phyloP scores from a whole-genome alignment of 805 yeast species.

The Torulaspora delbrueckii region DNA sequence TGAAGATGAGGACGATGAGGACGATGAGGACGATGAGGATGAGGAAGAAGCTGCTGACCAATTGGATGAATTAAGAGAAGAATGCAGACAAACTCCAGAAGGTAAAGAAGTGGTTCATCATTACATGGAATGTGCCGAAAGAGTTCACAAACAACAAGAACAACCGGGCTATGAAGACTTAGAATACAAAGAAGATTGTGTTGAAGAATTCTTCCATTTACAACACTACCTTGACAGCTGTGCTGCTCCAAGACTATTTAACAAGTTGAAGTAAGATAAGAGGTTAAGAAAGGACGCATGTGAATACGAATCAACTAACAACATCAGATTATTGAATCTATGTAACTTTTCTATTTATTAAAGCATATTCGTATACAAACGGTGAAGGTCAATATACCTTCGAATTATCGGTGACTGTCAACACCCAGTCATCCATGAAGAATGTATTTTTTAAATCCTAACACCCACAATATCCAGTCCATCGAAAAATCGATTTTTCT shows the following conservation, averaged over 20 bases:
- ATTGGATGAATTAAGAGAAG: conserved; percentile 58
- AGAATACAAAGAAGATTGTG: conserved; percentile 91
- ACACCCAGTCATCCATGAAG: no score
- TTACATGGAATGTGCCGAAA: conserved; percentile 89
- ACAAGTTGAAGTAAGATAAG: conserved; percentile 65
- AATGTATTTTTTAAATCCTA: no score
- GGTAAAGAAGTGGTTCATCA: conserved; percentile 79
- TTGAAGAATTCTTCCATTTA: conserved; percentile 96
- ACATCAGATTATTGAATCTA: background rate
- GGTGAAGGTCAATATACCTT: background rate
- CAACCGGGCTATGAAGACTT: conserved; percentile 77
- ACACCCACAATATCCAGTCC: background rate
- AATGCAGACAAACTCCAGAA: conserved; percentile 61
- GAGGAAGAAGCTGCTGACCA: conserved; percentile 68
- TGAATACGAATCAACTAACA: conserved; percentile 6
- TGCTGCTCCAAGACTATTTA: conserved; percentile 84
- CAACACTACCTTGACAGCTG: conserved; percentile 90
- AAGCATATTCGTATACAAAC: conserved; percentile 9
- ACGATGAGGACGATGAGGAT: conserved; percentile 62
- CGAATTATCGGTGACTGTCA: background rate
- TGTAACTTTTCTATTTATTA: conserved; percentile 6
- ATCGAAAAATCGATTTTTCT: background rate
- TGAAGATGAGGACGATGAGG: conserved; percentile 47
- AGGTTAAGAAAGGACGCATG: conserved; percentile 1
- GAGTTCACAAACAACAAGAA: conserved; percentile 84